Percentiles rank a stretch among this genome's conserved stretches.
phyloP scores from a whole-genome alignment of 345 rosid genomes.

The Murraya paniculata region DNA sequence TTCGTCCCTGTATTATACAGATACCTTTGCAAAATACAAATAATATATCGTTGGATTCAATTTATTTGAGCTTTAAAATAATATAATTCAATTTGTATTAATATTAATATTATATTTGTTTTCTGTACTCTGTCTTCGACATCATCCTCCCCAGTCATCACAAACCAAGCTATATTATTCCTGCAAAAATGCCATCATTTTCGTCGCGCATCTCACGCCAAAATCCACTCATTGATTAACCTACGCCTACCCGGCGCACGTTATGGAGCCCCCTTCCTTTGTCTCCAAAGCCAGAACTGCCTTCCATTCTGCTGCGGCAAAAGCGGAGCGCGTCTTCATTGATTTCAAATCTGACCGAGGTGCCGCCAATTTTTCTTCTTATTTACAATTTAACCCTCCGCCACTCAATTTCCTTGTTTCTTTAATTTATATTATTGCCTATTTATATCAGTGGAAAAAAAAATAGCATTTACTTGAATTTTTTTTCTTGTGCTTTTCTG shows the following conservation, averaged over 20 bases:
- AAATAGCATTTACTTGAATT: background rate
- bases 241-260: constrained; percentile 37
- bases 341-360: constrained; percentile 88
- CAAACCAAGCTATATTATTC: background rate
- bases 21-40: too few species aligned
- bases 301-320: constrained; percentile 92
- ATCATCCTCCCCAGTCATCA: background rate
- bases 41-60: too few species aligned
- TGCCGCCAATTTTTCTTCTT: constrained; percentile 11
- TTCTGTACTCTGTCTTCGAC: background rate
- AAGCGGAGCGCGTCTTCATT: constrained; percentile 94
- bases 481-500: background rate
- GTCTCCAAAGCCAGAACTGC: constrained; percentile 89
- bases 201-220: constrained; percentile 1
- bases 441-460: background rate
- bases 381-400: background rate
- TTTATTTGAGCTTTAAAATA: background rate
- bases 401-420: constrained; percentile 1
- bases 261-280: constrained; percentile 71
- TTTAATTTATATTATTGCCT: background rate
- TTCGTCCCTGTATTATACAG: too few species aligned
- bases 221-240: constrained; percentile 14
- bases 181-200: constrained; percentile 5
- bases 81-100: too few species aligned
- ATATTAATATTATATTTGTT: too few species aligned